These are phyloP conservation scores for Pelargonium exstipulatum DNA, from an alignment of 441 rosid species.

Conservation along the genomic window DNA sequence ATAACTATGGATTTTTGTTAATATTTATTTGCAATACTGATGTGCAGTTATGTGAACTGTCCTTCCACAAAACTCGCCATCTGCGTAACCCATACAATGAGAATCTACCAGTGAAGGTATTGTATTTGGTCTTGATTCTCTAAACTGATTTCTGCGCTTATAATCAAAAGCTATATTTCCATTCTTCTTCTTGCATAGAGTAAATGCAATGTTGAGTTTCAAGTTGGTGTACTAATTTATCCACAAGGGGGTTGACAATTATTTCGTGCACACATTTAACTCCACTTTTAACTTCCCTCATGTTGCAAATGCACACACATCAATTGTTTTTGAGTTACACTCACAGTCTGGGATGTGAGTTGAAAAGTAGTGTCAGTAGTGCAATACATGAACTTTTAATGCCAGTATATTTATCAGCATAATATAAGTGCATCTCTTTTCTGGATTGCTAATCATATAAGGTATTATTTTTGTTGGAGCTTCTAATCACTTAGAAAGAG, in stretches of 20 bases:
- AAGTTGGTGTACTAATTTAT: background rate
- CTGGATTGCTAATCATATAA: background rate
- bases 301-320: background rate
- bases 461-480: background rate
- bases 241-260: background rate
- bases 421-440: background rate
- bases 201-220: background rate
- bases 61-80: slow-evolving; percentile 94
- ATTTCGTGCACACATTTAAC: background rate
- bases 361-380: background rate
- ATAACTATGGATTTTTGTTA: slow-evolving; percentile 7
- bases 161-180: background rate
- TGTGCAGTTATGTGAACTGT: slow-evolving; percentile 83
- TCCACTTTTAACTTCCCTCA: background rate
- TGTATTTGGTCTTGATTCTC: background rate
- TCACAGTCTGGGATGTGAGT: background rate
- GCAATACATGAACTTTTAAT: background rate
- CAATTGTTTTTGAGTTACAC: background rate
- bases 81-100: slow-evolving; percentile 95
- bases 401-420: background rate
- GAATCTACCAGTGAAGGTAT: slow-evolving; percentile 96
- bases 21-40: slow-evolving; percentile 28
- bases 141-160: background rate
- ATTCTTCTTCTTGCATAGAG: background rate
- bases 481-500: background rate